phyloP scores from a whole-genome alignment of 192 early-diverging fungal genomes.

The Coemansia sp. region DNA sequence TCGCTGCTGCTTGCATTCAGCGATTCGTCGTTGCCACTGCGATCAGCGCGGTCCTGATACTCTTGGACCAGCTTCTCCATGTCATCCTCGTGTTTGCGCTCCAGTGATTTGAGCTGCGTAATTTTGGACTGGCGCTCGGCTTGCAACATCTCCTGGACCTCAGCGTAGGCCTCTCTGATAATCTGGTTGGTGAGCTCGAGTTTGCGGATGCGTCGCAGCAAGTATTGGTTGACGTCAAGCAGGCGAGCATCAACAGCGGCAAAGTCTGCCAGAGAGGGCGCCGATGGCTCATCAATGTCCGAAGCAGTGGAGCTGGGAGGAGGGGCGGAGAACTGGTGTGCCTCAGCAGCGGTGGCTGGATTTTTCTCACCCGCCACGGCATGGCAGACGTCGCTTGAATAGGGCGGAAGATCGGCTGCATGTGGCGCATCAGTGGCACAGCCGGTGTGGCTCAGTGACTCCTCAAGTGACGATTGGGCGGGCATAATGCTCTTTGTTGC shows the following conservation, averaged over 20 bases:
- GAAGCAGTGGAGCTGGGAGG: constrained; percentile 2
- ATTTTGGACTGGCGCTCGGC: constrained; percentile 47
- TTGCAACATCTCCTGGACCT: constrained; percentile 50
- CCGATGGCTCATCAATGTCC: constrained; percentile 12
- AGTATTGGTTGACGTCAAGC: constrained; percentile 30
- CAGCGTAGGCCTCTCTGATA: constrained; percentile 47
- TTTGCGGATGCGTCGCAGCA: constrained; percentile 52
- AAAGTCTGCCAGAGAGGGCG: constrained; percentile 11
- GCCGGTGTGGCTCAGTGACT: background rate
- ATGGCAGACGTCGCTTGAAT: background rate
- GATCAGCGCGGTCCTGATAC: constrained; percentile 26
- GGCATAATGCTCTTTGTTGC: background rate
- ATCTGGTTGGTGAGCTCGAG: constrained; percentile 57
- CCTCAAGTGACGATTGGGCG: background rate
- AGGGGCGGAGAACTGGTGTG: background rate
- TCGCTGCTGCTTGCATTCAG: constrained; percentile 16
- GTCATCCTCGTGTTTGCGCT: constrained; percentile 48
- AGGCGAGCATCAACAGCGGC: constrained; percentile 12
- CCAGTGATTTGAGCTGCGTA: constrained; percentile 30
- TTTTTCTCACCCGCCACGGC: constrained; percentile 9
- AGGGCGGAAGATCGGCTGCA: background rate
- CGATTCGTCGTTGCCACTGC: constrained; percentile 16
- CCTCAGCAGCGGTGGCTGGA: background rate
- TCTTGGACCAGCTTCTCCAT: constrained; percentile 31
- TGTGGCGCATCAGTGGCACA: constrained; percentile 7